Conservation (phyloP, 164 flowering plant genomes). For the Magnolia officinalis region DNA sequence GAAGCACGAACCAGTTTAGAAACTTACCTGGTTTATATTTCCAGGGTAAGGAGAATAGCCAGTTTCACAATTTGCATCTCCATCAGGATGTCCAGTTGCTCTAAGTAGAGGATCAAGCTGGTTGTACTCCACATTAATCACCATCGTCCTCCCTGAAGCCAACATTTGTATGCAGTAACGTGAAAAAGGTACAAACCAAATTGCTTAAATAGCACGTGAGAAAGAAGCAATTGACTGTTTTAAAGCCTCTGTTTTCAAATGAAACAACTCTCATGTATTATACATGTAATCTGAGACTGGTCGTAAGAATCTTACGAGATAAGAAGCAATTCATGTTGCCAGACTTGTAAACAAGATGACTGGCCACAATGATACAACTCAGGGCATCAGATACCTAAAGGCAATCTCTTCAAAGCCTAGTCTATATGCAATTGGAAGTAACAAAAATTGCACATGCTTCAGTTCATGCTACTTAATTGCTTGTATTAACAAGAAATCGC, state of each 20-base stretch:
- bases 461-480: too few relatives aligned
- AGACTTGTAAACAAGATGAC: too few relatives aligned
- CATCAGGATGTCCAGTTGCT: constrained; percentile 81
- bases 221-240: neutral
- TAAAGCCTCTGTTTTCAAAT: neutral
- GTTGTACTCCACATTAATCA: constrained; percentile 98
- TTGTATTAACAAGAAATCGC: too few relatives aligned
- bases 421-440: too few relatives aligned
- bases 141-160: constrained; percentile 84
- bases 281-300: too few relatives aligned
- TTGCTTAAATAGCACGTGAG: too few relatives aligned
- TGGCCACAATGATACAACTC: neutral
- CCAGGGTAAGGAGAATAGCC: constrained; percentile 99
- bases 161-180: constrained; percentile 2
- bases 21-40: constrained; percentile 84
- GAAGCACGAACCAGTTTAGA: neutral
- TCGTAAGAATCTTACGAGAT: too few relatives aligned
- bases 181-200: neutral
- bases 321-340: too few relatives aligned
- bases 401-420: too few relatives aligned
- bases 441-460: too few relatives aligned
- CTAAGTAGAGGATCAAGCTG: constrained; percentile 95
- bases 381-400: neutral
- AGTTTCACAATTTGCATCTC: constrained; percentile 86
- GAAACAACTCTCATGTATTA: too few relatives aligned